These are phyloP conservation scores for Passiflora organensis DNA, from an alignment of 345 rosid species.

Conservation along the genomic window DNA sequence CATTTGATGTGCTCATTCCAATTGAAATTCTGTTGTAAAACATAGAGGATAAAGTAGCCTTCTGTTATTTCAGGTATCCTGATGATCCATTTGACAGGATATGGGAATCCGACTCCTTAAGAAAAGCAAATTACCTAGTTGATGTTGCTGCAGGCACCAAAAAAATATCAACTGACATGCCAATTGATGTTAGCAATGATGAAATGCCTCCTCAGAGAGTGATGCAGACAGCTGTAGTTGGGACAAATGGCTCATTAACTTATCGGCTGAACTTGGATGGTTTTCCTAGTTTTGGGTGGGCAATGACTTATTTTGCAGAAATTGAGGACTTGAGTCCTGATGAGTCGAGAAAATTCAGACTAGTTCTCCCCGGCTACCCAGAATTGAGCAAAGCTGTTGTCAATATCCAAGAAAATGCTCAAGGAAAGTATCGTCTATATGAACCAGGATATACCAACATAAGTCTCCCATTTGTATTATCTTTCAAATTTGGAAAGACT, in stretches of 20 bases:
- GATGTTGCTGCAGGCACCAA: slow-evolving; percentile 91
- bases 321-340: slow-evolving; percentile 65
- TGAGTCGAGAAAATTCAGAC: slow-evolving; percentile 85
- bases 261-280: slow-evolving; percentile 90
- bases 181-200: slow-evolving; percentile 37
- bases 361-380: slow-evolving; percentile 65
- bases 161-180: slow-evolving; percentile 57
- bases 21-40: not conserved
- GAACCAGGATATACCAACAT: slow-evolving; percentile 82
- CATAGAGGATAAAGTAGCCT: not conserved
- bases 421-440: slow-evolving; percentile 62
- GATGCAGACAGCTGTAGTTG: slow-evolving; percentile 99
- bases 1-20: not conserved
- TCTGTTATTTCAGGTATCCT: slow-evolving; percentile 61
- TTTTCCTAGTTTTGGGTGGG: slow-evolving; percentile 94
- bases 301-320: slow-evolving; percentile 78
- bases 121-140: slow-evolving; percentile 83
- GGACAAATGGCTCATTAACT: slow-evolving; percentile 80
- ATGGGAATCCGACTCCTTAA: slow-evolving; percentile 83
- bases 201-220: slow-evolving; percentile 86
- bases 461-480: slow-evolving; percentile 75
- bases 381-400: slow-evolving; percentile 71
- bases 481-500: slow-evolving; percentile 70
- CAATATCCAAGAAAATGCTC: slow-evolving; percentile 88
- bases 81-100: slow-evolving; percentile 95